phyloP scores from a whole-genome alignment of 2,329 filamentous ascomycete species.

The Daldinia sp. region DNA sequence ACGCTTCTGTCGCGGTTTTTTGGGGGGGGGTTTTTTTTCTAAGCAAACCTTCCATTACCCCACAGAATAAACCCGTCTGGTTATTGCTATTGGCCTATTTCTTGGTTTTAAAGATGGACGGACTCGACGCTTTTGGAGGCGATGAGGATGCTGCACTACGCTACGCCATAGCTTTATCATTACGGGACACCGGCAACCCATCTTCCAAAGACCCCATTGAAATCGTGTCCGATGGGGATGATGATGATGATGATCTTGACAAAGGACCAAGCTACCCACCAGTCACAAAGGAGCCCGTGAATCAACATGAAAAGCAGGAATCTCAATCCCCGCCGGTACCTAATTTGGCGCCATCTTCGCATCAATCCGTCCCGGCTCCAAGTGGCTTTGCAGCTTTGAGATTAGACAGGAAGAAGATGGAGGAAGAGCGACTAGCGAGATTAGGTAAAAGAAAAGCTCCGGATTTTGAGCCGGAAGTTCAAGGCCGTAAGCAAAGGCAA shows the following conservation, averaged over 20 bases:
- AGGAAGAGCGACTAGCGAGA: conserved; percentile 80
- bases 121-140: conserved; percentile 40
- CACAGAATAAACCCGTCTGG: neutral
- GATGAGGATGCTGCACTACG: conserved; percentile 68
- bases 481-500: conserved; percentile 29
- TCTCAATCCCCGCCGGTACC: neutral
- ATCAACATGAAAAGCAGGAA: neutral
- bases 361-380: conserved; percentile 13
- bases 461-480: conserved; percentile 30
- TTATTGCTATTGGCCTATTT: neutral
- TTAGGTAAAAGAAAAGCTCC: conserved; percentile 65
- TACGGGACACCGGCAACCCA: conserved; percentile 47
- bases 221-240: conserved; percentile 44
- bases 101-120: conserved; percentile 35
- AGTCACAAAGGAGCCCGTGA: conserved; percentile 31
- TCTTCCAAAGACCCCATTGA: conserved; percentile 41
- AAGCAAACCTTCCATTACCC: neutral
- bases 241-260: conserved; percentile 44
- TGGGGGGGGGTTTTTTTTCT: too few species aligned
- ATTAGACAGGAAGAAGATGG: conserved; percentile 83
- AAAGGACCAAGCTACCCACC: conserved; percentile 36
- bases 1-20: conserved; percentile 4
- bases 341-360: neutral
- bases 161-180: conserved; percentile 67
- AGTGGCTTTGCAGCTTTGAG: conserved; percentile 52